Base-by-base conservation (phyloP, 805 yeast genomes). In the Yarrowia sp. region DNA sequence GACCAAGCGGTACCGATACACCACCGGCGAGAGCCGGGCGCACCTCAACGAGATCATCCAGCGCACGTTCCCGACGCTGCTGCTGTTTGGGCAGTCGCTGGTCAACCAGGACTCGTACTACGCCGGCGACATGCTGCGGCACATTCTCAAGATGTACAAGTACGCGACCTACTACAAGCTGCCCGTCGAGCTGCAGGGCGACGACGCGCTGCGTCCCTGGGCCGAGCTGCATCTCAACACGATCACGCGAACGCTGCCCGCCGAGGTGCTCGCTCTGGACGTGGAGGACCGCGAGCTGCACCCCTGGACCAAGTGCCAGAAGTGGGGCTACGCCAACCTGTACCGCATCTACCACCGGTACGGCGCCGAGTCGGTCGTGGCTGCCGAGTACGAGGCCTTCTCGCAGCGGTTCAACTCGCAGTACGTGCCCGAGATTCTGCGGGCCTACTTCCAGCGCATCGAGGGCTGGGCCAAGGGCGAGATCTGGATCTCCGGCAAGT, bases 251-350 rank as follows among this genome's bases (percentile, higher is more conserved):
- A 77, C 76, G 8, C 74, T 85, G 19, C 94, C 96, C 1, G 64
- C 70, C 0, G 78, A 80, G 41, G 82, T 84, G 1, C 63, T 78
- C 64, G 76, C 78, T 18, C 68, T 81, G n/a, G 84, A 83, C 51
- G 78, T 77, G 7, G 80, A 81, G 21, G 86, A 83, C 39, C 77
- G 83, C 55, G 77, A 75, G 51, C 66, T 74, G 19, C 77, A 81
- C 67, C 86, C 84, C 53, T 88, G 87, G 87, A 85, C 77, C 70
- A 93, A 84, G 74, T 82, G 84, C 67, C 92, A 81, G 76, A 94
- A 93, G 72, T 93, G 98, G 97, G 83, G 96, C 0, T 85, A 84
- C 69, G 90, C 90, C 22, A 90, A 44, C 42, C 41, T 58, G 25
- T 42, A 44, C 32, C 53, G 51, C 41, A 24, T 88, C 88, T 68